A percentile compares a stretch with the other conserved stretches of the same genome.
Conservation (phyloP, 2,329 filamentous ascomycete genomes). For the Trichoderma semiorbis region DNA sequence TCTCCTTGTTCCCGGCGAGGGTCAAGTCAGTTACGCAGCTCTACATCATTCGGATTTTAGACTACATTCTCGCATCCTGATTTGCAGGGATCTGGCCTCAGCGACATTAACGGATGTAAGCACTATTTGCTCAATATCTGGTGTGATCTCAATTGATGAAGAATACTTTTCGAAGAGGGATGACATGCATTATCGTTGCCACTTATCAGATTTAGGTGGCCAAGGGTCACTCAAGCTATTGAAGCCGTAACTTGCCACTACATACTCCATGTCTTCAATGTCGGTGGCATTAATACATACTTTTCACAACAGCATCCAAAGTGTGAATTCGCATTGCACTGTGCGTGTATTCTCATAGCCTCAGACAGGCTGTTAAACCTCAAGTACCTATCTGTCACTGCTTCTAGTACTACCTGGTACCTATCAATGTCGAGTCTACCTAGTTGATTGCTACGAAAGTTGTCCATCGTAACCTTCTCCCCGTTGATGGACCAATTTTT, state of each 20-base stretch:
- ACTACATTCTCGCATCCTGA: not conserved
- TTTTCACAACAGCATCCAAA: not conserved
- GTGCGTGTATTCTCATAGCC: not conserved
- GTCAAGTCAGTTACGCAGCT: not conserved
- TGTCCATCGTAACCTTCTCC: not conserved
- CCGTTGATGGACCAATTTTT: not conserved
- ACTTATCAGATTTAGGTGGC: not conserved
- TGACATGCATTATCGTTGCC: not conserved
- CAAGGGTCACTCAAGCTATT: not conserved
- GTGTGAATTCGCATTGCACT: not conserved
- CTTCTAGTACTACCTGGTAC: not conserved
- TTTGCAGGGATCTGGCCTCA: not conserved
- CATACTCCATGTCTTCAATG: not conserved
- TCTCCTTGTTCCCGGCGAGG: not conserved
- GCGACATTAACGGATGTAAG: not conserved
- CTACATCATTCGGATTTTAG: not conserved
- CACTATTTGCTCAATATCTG: not conserved
- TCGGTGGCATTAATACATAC: not conserved
- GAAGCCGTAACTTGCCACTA: not conserved
- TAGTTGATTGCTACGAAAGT: not conserved
- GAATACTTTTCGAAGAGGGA: not conserved
- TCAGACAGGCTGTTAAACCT: not conserved
- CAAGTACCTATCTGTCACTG: not conserved
- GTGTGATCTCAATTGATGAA: not conserved
- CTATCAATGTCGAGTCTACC: not conserved